A percentile compares a stretch with the other conserved stretches of the same genome.
Evolutionary conservation across 177 flowering plant species (phyloP).

Genomic region (Vitis hybrid): DNA sequence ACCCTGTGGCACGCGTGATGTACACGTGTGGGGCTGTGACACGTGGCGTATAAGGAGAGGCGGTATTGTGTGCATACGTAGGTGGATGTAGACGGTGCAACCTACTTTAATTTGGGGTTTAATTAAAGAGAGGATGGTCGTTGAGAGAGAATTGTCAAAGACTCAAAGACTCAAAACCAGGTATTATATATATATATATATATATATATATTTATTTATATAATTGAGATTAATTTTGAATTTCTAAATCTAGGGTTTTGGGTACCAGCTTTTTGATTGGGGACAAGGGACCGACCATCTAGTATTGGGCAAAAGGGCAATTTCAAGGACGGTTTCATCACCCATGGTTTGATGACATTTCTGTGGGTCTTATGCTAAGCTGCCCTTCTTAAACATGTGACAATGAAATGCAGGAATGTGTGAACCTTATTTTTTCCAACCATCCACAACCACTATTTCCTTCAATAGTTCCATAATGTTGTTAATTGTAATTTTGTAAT

Average conservation of each 20-base stretch:
- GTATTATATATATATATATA: background rate
- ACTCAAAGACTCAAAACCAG: too few relatives aligned
- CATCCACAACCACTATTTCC: too few relatives aligned
- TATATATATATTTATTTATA: too few relatives aligned
- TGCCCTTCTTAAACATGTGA: background rate
- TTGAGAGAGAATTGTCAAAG: background rate
- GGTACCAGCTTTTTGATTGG: background rate
- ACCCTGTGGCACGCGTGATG: constrained; percentile 7
- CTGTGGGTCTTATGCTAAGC: constrained; percentile 2
- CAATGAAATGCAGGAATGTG: background rate
- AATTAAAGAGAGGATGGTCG: background rate
- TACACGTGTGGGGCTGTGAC: constrained; percentile 3
- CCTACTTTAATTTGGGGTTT: constrained; percentile 2
- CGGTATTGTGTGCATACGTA: constrained; percentile 10
- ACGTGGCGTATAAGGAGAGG: background rate
- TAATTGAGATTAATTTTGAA: background rate
- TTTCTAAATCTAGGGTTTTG: background rate
- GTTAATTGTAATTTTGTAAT: too few relatives aligned
- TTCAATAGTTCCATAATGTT: too few relatives aligned
- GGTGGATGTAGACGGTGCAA: constrained; percentile 29
- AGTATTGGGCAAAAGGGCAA: background rate
- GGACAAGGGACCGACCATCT: constrained; percentile 23
- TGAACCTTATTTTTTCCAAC: too few relatives aligned
- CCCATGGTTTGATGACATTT: constrained; percentile 14
- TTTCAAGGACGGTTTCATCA: background rate